These are phyloP conservation scores for Leishmania braziliensis DNA, from an alignment of 208 protist genomes.

Conservation along the genomic window DNA sequence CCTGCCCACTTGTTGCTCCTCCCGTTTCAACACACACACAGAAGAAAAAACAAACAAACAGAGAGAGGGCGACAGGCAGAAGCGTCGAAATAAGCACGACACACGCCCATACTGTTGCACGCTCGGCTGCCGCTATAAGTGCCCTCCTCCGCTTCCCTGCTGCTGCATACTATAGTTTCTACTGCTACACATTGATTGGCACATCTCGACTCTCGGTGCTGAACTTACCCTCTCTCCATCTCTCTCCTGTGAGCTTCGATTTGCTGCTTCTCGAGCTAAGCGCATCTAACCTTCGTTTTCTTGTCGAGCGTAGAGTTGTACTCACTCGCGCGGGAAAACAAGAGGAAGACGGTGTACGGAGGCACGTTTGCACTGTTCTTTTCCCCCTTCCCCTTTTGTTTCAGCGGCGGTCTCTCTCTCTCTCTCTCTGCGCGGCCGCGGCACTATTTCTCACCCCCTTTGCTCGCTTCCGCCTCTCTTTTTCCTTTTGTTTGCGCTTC, in stretches of 20 bases:
- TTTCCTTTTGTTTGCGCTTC: neutral
- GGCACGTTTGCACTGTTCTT: too few relatives aligned
- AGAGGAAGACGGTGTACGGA: neutral
- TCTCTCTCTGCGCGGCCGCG: neutral
- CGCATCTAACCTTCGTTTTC: neutral
- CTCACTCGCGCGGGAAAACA: neutral
- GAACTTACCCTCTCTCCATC: neutral
- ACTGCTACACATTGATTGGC: neutral
- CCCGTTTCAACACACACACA: neutral
- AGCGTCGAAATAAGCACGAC: neutral
- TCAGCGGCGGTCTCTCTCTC: neutral
- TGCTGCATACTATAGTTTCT: neutral
- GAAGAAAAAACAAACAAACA: neutral
- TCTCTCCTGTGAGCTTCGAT: neutral
- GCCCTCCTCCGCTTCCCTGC: neutral
- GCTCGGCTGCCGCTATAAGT: neutral
- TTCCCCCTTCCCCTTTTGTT: neutral
- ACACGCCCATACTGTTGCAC: neutral
- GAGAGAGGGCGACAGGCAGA: neutral
- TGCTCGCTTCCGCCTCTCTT: neutral
- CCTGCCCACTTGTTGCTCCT: neutral
- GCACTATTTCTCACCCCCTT: neutral
- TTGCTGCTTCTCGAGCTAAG: neutral
- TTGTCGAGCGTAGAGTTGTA: neutral
- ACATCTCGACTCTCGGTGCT: neutral